Percentiles rank a stretch among this genome's conserved stretches.
Conservation (phyloP, 129 eudicot genomes). For the Artemisia annua region DNA sequence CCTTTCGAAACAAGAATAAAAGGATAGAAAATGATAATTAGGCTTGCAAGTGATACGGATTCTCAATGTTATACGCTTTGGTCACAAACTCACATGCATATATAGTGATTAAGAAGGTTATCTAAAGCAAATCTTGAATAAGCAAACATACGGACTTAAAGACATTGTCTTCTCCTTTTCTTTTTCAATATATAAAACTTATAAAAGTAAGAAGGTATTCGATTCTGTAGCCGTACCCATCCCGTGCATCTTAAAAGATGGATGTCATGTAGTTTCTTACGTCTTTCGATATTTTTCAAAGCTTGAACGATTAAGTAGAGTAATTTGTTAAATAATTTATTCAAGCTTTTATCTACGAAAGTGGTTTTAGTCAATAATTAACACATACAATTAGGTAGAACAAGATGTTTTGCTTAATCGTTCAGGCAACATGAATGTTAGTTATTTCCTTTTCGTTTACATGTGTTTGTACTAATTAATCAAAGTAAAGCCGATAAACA, state of each 20-base stretch:
- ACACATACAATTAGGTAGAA: not conserved
- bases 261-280: not conserved
- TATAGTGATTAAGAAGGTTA: not conserved
- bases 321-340: too few species aligned
- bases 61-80: not conserved
- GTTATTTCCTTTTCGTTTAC: not conserved
- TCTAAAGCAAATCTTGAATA: slow-evolving; percentile 3
- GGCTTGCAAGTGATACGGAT: not conserved
- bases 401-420: not conserved
- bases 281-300: not conserved
- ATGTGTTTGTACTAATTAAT: not conserved
- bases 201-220: slow-evolving; percentile 31
- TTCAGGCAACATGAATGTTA: not conserved
- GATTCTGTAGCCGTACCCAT: slow-evolving; percentile 37
- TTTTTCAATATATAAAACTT: not conserved
- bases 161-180: slow-evolving; percentile 14
- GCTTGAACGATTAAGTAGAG: too few species aligned
- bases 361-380: not conserved
- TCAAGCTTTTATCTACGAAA: too few species aligned
- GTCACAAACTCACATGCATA: slow-evolving; percentile 1
- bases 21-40: not conserved
- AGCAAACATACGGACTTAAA: slow-evolving; percentile 23
- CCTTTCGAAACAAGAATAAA: not conserved
- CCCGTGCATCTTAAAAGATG: slow-evolving; percentile 19
- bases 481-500: not conserved